Base-by-base conservation (phyloP, 2,329 filamentous ascomycete genomes). In the Coniochaeta ligniaria region DNA sequence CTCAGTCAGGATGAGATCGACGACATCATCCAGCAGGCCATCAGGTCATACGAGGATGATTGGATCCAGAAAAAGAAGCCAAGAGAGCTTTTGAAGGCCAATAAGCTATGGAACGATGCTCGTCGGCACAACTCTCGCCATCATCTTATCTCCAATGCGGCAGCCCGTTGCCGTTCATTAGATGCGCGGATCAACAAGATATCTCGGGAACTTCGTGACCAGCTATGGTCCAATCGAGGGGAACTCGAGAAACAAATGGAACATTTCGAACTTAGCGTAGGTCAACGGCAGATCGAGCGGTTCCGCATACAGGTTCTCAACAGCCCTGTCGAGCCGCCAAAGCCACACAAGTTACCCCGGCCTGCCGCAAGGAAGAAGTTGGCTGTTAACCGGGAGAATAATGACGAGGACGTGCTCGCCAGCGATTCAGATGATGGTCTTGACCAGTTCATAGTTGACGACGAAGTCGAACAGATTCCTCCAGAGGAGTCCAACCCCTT, bases 241-340 rank as follows among this genome's bases (percentile, higher is more conserved):
- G 78, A 86, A 16, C 69, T 95, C 16, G 74, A 77, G 28, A 74
- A 73, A 6, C 83, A 85, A 66, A 85, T 86, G 57, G 72, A 75
- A 12, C 80, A 75, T 38, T 75, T 96, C 60, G 86, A 94, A 62
- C 75, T 78, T 5, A 91, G 80, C 3, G 73, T 96, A 0, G 80
- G 83, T 38, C 81, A 89, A 60, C 81, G 83, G 57, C 76, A 87
- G 66, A 72, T 83, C 43, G 70, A 80, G 9, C 67, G 69, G 8
- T 88, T 83, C 83, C 69, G 76, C 3, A 74, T 82, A n/a, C 64
- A 70, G 7, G 65, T 82, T 26, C 73, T 86, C 5, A 72, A 73
- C 43, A 75, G 75, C 20, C 75, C 74, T 8, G 41, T 57, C 16
- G 73, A 74, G 55, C 78, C 79, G 0, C 71, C 75, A 3, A 78